These are phyloP conservation scores for Kernera saxatilis DNA, from an alignment of 345 rosid species.

Conservation along the genomic window DNA sequence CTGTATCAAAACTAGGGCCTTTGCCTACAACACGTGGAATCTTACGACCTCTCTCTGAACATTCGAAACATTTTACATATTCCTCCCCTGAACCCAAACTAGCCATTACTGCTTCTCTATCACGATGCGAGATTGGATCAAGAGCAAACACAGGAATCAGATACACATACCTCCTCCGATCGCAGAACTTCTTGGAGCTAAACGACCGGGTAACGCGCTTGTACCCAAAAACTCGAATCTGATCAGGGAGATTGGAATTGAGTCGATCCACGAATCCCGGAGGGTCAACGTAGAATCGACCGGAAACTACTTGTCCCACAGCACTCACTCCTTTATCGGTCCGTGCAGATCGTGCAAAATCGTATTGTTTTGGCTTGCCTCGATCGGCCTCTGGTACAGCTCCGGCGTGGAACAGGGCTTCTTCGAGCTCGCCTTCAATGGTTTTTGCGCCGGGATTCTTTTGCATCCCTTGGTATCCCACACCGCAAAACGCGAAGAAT, in stretches of 20 bases:
- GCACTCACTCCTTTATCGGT: slow-evolving; percentile 96
- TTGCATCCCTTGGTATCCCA: slow-evolving; percentile 96
- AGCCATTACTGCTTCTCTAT: slow-evolving; percentile 64
- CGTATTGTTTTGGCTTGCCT: slow-evolving; percentile 60
- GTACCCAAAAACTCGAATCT: slow-evolving; percentile 68
- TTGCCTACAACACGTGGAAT: slow-evolving; percentile 45
- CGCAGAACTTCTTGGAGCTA: slow-evolving; percentile 77
- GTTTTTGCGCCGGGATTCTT: slow-evolving; percentile 93
- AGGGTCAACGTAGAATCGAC: slow-evolving; percentile 74
- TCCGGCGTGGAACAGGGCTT: slow-evolving; percentile 72
- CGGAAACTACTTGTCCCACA: slow-evolving; percentile 89
- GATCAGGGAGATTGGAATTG: slow-evolving; percentile 47
- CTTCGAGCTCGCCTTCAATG: slow-evolving; percentile 93
- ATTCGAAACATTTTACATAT: slow-evolving; percentile 72
- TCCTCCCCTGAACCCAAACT: slow-evolving; percentile 66
- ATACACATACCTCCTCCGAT: slow-evolving; percentile 90
- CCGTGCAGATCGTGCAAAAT: slow-evolving; percentile 84
- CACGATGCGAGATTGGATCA: slow-evolving; percentile 66
- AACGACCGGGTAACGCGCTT: slow-evolving; percentile 60
- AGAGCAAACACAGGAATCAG: slow-evolving; percentile 84
- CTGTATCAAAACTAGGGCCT: background rate
- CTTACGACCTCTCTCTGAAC: slow-evolving; percentile 88
- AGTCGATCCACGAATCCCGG: slow-evolving; percentile 76
- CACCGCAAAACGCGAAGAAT: slow-evolving; percentile 88
- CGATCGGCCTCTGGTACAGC: slow-evolving; percentile 67